Evolutionary conservation across 805 yeast genomes (phyloP), one percentile per base, ranked within the genome.

Genomic region (Teunomyces barrocoloradensis): DNA sequence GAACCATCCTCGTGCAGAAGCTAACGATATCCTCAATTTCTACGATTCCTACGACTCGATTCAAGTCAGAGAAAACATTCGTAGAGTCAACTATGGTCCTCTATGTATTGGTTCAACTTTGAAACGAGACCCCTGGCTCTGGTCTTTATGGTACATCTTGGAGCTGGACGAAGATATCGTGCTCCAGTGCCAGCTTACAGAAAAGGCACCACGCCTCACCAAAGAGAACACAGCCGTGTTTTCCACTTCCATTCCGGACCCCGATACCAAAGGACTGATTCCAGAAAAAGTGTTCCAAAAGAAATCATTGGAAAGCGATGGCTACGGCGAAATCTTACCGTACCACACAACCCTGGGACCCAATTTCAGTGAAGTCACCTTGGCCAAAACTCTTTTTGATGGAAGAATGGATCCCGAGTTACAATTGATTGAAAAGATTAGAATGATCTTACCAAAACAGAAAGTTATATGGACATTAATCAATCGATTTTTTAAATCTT

Each of bases 401-500:
- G 66, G 68, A 1, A 63, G 62, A 43, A 46, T 68, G 35, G 58
- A 58, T 36, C 45, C 53, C 6, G 66, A 64, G 38, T 52, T 75
- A 18, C 65, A 73, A 46, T 67, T 75, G 44, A 67, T 70, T 44
- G 74, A 75, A 47, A 65, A 72, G 12, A 69, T 74, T 21, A 64
- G 68, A 45, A 62, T 67, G 20, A 58, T 73, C 3, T 53, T 85
- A 41, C 91, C 91, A 0, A 73, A 68, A 25, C 77, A 78, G 54
- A 73, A 71, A 48, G 73, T 80, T 1, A 71, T 84, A 6, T 79
- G 86, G 80, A 56, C 74, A 39, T 66, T 82, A 42, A 65, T 85
- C 25, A 80, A 82, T 49, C 68, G 82, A 52, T 85, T 79, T 52
- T 85, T 85, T 58, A 73, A 71, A 9, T 71, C 74, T 29, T 64